phyloP scores from a whole-genome alignment of 805 yeast species.

The Lachancea sp. region DNA sequence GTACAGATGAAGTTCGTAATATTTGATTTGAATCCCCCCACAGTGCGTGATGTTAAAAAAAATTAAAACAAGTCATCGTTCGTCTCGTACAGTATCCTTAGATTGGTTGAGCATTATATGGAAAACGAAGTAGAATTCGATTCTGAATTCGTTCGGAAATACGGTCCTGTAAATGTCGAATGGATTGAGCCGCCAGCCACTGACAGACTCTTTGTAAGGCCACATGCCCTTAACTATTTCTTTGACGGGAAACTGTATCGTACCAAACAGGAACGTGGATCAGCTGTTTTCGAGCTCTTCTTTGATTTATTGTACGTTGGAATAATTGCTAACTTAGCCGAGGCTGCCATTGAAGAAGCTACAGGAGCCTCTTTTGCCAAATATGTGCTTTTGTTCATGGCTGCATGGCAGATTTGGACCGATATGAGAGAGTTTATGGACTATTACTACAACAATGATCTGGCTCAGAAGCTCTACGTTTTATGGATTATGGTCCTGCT shows the following conservation, averaged over 20 bases:
- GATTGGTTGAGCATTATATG: too few species aligned
- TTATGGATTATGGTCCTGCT: slow-evolving; percentile 48
- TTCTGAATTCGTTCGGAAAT: slow-evolving; percentile 35
- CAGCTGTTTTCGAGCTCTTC: slow-evolving; percentile 50
- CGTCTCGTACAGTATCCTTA: too few species aligned
- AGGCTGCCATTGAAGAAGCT: slow-evolving; percentile 45
- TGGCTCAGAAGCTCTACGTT: slow-evolving; percentile 46
- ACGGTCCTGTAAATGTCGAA: slow-evolving; percentile 34
- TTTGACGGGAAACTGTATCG: slow-evolving; percentile 49
- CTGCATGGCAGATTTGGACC: slow-evolving; percentile 61
- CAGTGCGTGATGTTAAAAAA: too few species aligned
- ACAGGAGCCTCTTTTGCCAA: slow-evolving; percentile 41
- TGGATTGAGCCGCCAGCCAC: slow-evolving; percentile 31
- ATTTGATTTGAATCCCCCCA: too few species aligned
- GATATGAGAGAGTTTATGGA: slow-evolving; percentile 59
- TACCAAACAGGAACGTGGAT: slow-evolving; percentile 48
- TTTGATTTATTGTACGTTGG: slow-evolving; percentile 61
- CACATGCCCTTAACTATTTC: slow-evolving; percentile 57
- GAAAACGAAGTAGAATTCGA: neutral
- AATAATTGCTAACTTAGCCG: slow-evolving; percentile 53
- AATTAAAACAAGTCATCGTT: too few species aligned
- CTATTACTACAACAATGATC: slow-evolving; percentile 55
- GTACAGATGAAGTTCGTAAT: too few species aligned
- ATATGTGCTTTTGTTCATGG: slow-evolving; percentile 47
- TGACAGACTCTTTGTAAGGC: slow-evolving; percentile 42